Percentiles rank a stretch among this genome's conserved stretches.
phyloP scores from a whole-genome alignment of 257 asterid genomes.

The Mentha longifolia region DNA sequence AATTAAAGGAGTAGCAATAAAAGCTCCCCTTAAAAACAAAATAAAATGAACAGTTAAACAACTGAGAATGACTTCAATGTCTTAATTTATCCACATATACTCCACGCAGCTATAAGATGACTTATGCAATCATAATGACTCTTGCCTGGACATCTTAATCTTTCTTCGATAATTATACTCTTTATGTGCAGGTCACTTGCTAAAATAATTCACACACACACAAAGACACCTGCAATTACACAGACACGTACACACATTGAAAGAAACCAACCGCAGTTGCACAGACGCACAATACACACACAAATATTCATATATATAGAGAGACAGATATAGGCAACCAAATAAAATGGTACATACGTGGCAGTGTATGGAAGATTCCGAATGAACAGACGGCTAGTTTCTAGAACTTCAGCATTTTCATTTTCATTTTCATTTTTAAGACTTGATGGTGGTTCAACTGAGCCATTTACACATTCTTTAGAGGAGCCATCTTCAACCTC shows the following conservation, averaged over 20 bases:
- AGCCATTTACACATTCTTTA: slow-evolving; percentile 41
- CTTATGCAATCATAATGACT: not conserved
- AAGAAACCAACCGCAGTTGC: too few relatives aligned
- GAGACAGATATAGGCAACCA: not conserved
- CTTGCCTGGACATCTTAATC: not conserved
- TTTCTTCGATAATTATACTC: not conserved
- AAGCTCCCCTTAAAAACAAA: not conserved
- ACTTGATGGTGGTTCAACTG: slow-evolving; percentile 47
- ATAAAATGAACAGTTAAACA: not conserved
- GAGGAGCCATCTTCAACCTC: slow-evolving; percentile 45
- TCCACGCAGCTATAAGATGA: not conserved
- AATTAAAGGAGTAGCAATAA: not conserved
- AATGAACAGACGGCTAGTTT: slow-evolving; percentile 74
- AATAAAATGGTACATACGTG: slow-evolving; percentile 54
- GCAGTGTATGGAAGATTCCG: slow-evolving; percentile 88
- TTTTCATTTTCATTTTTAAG: slow-evolving; percentile 37
- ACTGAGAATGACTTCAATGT: not conserved
- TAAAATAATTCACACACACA: not conserved
- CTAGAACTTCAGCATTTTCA: slow-evolving; percentile 47
- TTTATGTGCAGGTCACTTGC: not conserved
- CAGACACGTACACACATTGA: not conserved
- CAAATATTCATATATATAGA: not conserved
- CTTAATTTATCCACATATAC: not conserved
- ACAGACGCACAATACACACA: not conserved
- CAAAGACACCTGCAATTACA: too few relatives aligned